Percentiles rank a stretch among this genome's conserved stretches.
These are phyloP conservation scores for Phytopythium aichiense DNA, from an alignment of 352 stramenopile species.

Conservation along the genomic window DNA sequence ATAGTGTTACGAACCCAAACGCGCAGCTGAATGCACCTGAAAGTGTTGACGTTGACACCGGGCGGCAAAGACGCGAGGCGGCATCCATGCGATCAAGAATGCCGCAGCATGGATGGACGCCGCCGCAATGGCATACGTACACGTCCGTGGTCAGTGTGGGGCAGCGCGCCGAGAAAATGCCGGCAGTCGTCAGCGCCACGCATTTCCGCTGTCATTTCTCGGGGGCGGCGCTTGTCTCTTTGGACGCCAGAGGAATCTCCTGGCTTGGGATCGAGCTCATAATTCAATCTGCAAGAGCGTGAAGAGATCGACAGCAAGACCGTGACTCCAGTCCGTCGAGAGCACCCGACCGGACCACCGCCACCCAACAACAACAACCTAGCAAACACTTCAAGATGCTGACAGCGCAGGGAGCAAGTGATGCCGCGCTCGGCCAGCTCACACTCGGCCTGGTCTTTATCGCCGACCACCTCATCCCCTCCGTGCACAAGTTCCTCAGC, in stretches of 20 bases:
- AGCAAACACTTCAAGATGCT: conserved; percentile 11
- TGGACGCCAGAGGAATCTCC: not conserved
- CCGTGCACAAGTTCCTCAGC: conserved; percentile 39
- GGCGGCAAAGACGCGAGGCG: conserved; percentile 1
- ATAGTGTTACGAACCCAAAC: not conserved
- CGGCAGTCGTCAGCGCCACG: not conserved
- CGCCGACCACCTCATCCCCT: conserved; percentile 38
- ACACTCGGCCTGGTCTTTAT: conserved; percentile 28
- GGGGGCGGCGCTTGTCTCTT: not conserved
- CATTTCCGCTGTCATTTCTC: conserved; percentile 1
- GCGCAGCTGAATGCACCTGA: not conserved
- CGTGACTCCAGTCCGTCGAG: not conserved
- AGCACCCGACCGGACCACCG: not conserved
- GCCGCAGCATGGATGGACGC: not conserved
- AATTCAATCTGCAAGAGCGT: conserved; percentile 5
- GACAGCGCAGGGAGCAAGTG: conserved; percentile 31
- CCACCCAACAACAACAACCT: not conserved
- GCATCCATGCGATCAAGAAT: not conserved
- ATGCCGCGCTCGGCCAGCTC: conserved; percentile 33
- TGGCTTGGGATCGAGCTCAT: not conserved
- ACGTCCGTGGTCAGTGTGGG: not conserved
- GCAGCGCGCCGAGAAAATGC: not conserved
- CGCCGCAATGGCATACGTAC: conserved; percentile 3
- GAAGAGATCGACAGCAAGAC: conserved; percentile 4
- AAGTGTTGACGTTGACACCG: conserved; percentile 7